Evolutionary conservation across 495 filamentous ascomycete species (phyloP).

Genomic region (Niebla homalea): DNA sequence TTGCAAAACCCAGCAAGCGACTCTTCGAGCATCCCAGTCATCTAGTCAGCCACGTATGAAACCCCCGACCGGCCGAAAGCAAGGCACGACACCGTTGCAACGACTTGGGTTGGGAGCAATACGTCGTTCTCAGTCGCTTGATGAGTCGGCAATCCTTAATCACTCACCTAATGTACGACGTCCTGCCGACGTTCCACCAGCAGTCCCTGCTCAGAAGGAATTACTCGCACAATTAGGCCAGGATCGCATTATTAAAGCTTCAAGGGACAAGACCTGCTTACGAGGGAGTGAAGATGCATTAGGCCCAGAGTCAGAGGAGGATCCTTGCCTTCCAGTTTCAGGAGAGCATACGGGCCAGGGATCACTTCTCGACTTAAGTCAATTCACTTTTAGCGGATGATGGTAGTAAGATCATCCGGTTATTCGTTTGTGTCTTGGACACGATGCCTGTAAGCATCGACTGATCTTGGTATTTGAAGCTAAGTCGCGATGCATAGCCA

Average conservation of each 20-base stretch:
- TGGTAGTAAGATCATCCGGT: not conserved
- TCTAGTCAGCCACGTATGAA: not conserved
- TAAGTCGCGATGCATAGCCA: too few species aligned
- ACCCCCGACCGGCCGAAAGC: slow-evolving; percentile 19
- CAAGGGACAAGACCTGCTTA: too few species aligned
- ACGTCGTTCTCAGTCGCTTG: slow-evolving; percentile 26
- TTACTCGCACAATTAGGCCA: too few species aligned
- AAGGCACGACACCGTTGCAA: slow-evolving; percentile 32
- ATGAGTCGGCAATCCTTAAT: not conserved
- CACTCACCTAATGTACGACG: too few species aligned
- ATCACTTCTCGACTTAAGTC: slow-evolving; percentile 5
- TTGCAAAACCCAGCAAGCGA: not conserved
- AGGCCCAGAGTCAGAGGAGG: slow-evolving; percentile 55
- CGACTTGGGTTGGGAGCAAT: slow-evolving; percentile 35
- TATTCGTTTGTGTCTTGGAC: too few species aligned
- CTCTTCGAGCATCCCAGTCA: not conserved
- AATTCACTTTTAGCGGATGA: slow-evolving; percentile 12
- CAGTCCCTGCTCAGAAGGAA: not conserved
- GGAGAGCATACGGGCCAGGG: not conserved
- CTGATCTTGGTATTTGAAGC: too few species aligned
- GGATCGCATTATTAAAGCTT: too few species aligned
- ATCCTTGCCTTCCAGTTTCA: slow-evolving; percentile 26
- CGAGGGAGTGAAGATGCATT: slow-evolving; percentile 69
- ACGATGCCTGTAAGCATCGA: too few species aligned
- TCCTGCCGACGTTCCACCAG: not conserved